Evolutionary conservation across 2,329 filamentous ascomycete species (phyloP).

Genomic region (Monilinia laxa): DNA sequence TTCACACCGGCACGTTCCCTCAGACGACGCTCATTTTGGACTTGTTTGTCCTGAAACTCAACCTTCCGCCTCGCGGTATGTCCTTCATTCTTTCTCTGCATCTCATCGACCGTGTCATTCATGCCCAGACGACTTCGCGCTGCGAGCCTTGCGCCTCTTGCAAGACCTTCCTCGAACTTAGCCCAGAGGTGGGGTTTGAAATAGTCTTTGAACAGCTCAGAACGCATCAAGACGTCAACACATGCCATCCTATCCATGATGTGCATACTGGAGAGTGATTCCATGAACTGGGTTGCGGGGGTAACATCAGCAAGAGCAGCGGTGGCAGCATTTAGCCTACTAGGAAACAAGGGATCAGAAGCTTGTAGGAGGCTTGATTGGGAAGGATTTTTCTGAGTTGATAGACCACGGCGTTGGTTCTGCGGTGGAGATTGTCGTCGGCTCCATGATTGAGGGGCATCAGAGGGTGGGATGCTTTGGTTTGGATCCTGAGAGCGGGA

Average conservation of each 20-base stretch:
- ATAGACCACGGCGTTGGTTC: not conserved
- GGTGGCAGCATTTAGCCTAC: not conserved
- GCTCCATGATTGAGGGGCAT: not conserved
- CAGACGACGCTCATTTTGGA: not conserved
- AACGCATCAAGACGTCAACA: conserved; percentile 2
- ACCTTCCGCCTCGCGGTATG: not conserved
- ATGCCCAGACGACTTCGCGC: not conserved
- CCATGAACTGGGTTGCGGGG: conserved; percentile 6
- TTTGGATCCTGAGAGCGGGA: not conserved
- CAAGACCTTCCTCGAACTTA: not conserved
- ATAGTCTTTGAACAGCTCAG: not conserved
- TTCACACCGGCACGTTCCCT: not conserved
- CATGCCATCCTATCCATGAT: conserved; percentile 3
- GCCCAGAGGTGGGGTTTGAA: not conserved
- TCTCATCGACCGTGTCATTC: not conserved
- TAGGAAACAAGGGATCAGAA: not conserved
- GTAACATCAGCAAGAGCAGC: not conserved
- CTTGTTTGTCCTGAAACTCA: not conserved
- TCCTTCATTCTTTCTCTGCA: not conserved
- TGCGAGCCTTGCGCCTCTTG: not conserved
- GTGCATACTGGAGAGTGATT: not conserved
- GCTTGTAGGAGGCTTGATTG: not conserved
- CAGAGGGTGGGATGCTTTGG: no score
- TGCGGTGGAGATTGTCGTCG: not conserved
- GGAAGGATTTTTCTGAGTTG: not conserved